Evolutionary conservation across 2,329 filamentous ascomycete species (phyloP).

Genomic region (Ophiostoma himal-ulmi): DNA sequence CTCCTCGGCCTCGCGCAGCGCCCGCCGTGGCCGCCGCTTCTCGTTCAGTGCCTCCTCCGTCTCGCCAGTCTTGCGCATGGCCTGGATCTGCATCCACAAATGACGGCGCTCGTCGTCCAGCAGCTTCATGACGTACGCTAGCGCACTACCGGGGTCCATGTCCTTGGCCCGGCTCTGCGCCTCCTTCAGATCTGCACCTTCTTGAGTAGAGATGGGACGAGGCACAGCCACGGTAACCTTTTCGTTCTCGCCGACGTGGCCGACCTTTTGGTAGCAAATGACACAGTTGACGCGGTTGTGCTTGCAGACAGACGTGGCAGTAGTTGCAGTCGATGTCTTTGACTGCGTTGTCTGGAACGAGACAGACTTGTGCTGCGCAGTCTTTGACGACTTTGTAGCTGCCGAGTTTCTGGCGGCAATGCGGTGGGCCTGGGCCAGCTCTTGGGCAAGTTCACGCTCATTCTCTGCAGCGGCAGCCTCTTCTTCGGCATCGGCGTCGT

Average conservation of each 20-base stretch:
- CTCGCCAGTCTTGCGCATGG: conserved; percentile 37
- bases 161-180: not conserved
- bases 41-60: conserved; percentile 20
- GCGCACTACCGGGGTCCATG: conserved; percentile 56
- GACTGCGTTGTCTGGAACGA: conserved; percentile 18
- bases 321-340: not conserved
- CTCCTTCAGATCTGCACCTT: not conserved
- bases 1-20: conserved; percentile 24
- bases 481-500: conserved; percentile 7
- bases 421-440: conserved; percentile 15
- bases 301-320: conserved; percentile 16
- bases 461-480: not conserved
- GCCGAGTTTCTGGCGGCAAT: not conserved
- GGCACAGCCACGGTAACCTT: conserved; percentile 26
- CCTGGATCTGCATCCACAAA: conserved; percentile 62
- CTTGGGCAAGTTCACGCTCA: conserved; percentile 12
- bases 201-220: conserved; percentile 19
- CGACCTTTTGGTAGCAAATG: conserved; percentile 25
- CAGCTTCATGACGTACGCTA: conserved; percentile 77
- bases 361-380: conserved; percentile 19
- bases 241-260: conserved; percentile 15
- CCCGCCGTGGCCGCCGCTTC: conserved; percentile 17
- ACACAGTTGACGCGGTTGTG: conserved; percentile 27
- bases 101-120: conserved; percentile 75
- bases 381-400: conserved; percentile 9